A percentile compares a stretch with the other conserved stretches of the same genome.
phyloP scores from a whole-genome alignment of 805 yeast genomes.

The Groenewaldozyma tartarivorans region DNA sequence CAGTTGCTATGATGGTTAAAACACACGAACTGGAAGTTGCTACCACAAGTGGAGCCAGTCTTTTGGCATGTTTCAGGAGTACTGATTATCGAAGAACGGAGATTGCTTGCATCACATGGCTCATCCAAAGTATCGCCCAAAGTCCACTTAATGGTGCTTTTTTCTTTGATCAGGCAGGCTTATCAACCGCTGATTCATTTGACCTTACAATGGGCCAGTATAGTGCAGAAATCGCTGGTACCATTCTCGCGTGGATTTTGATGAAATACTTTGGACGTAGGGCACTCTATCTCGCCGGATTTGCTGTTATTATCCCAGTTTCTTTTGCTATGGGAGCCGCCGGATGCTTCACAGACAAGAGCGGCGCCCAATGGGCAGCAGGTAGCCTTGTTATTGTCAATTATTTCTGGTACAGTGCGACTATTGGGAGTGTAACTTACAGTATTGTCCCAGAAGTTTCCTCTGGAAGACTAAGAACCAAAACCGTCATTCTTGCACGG shows the following conservation, averaged over 20 bases:
- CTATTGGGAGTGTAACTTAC: constrained; percentile 35
- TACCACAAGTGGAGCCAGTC: constrained; percentile 7
- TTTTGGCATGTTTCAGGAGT: constrained; percentile 32
- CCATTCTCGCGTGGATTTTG: constrained; percentile 18
- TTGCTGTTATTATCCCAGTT: constrained; percentile 3
- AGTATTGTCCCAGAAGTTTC: constrained; percentile 34
- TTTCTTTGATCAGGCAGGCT: constrained; percentile 18
- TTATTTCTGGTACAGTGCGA: constrained; percentile 36
- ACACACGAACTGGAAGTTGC: constrained; percentile 24
- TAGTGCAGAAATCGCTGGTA: constrained; percentile 37
- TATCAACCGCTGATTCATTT: constrained; percentile 26
- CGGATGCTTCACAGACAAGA: constrained; percentile 5
- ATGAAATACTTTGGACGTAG: constrained; percentile 17
- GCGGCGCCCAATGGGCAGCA: constrained; percentile 18
- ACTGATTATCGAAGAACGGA: constrained; percentile 20
- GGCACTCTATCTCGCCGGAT: constrained; percentile 14
- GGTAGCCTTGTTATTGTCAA: constrained; percentile 38
- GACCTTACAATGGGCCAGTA: constrained; percentile 38
- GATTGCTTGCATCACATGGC: constrained; percentile 35
- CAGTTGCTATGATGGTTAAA: constrained; percentile 20
- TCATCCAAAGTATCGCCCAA: constrained; percentile 27
- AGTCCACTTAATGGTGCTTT: constrained; percentile 12
- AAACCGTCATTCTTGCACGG: constrained; percentile 34
- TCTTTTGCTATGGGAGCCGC: constrained; percentile 14
- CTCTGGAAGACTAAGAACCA: constrained; percentile 32